phyloP scores from a whole-genome alignment of 2,329 filamentous ascomycete genomes.

The Talaromyces marneffei region DNA sequence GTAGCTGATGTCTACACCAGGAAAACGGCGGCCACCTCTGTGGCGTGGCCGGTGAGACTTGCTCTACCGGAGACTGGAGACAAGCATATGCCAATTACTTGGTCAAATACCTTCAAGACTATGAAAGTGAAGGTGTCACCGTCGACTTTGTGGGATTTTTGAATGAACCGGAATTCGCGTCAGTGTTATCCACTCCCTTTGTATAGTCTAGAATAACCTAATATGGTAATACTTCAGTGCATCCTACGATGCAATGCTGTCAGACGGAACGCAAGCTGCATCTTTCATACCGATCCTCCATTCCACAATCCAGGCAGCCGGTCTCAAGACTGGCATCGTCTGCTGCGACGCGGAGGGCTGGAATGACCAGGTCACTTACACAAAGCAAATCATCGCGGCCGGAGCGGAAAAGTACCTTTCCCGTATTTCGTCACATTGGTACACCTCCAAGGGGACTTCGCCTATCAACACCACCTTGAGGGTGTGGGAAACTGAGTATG shows the following conservation, averaged over 20 bases:
- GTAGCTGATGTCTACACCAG: background rate
- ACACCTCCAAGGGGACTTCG: background rate
- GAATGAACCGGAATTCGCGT: slow-evolving; percentile 42
- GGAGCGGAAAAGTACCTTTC: background rate
- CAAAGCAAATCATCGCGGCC: background rate
- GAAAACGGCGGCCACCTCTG: slow-evolving; percentile 27
- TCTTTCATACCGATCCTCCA: slow-evolving; percentile 8
- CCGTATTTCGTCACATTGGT: slow-evolving; percentile 6
- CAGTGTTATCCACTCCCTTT: background rate
- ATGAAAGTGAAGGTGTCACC: slow-evolving; percentile 40
- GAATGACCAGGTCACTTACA: slow-evolving; percentile 4
- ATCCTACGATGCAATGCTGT: background rate
- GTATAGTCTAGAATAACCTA: too few relatives aligned
- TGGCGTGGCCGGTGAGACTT: slow-evolving; percentile 35
- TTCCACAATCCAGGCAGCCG: background rate
- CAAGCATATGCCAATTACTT: slow-evolving; percentile 48
- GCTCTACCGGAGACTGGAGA: slow-evolving; percentile 40
- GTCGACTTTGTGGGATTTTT: slow-evolving; percentile 46
- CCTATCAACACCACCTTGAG: background rate
- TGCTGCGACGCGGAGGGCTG: slow-evolving; percentile 8
- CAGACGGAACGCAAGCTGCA: slow-evolving; percentile 1
- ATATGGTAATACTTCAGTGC: background rate
- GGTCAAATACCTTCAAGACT: slow-evolving; percentile 45
- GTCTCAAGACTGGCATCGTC: background rate
- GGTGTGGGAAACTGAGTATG: slow-evolving; percentile 4